Evolutionary conservation across 768 basidiomycete species (phyloP), one percentile per base, ranked within the genome.

Genomic region (Leucogyrophana mollusca): DNA sequence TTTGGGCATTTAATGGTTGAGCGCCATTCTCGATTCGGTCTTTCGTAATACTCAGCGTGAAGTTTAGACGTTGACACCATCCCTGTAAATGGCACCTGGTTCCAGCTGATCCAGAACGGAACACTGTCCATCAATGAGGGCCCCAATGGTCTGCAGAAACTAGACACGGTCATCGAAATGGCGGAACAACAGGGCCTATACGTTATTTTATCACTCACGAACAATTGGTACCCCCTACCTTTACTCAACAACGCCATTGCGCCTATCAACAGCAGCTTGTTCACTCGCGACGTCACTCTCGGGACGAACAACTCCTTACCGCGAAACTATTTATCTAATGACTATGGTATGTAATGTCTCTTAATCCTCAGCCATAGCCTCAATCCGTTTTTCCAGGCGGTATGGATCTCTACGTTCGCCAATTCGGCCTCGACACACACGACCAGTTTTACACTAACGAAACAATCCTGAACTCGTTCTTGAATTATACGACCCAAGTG

Each of bases 1-100:
- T 79, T 3, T 88, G 86, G 86, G 86, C 76, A 14, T 87, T 87
- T 62, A 86, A 87, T 63, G 85, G 83, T 77, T 40, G 30, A 46
- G 43, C 13, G 37, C 23, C 24, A 30, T 40, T 21, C 36, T 27
- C 27, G 33, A n/a, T n/a, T 13, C 8, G 11, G 21, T 25, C 34
- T 14, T 37, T 14, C 21, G 13, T 16, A 11, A 16, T 14, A 16
- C 40, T 25, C 10, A 30, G 17, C 21, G 34, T 9, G n/a, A 38
- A 13, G 14, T 39, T 43, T 16, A 80, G 79, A 82, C 51, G 81
- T 83, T 34, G 62, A 66, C 2, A 61, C 66, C n/a, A 66, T 80
- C 51, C 80, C 81, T 7, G 55, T 65, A 43, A 74, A 78, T 44
- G 80, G 82, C 1, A 79, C 78, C 16, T 87, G 79, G 80, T 79